Percentiles rank a stretch among this genome's conserved stretches.
phyloP scores from a whole-genome alignment of 306 rosid species.

The Sicyos baderoa region DNA sequence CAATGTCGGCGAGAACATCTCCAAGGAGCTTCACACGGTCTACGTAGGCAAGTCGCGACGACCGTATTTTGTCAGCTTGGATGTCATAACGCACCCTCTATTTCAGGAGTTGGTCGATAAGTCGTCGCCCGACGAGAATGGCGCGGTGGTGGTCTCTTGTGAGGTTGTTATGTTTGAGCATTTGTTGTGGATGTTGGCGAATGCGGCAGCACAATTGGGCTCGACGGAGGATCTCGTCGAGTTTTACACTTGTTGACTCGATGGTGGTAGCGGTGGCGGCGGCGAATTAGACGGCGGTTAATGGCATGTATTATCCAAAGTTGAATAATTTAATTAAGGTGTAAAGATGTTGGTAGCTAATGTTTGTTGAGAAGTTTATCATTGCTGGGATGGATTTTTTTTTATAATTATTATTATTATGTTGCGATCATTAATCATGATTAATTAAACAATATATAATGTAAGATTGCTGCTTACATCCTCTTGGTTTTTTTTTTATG shows the following conservation, averaged over 20 bases:
- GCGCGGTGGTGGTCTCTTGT: slow-evolving; percentile 44
- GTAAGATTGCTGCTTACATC: not conserved
- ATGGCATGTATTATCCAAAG: not conserved
- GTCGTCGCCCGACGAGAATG: slow-evolving; percentile 15
- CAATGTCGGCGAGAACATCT: not conserved
- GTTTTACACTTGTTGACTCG: slow-evolving; percentile 56
- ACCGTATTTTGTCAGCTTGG: slow-evolving; percentile 49
- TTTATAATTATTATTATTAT: not conserved
- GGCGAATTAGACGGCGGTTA: not conserved
- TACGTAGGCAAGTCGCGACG: slow-evolving; percentile 74
- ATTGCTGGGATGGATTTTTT: not conserved
- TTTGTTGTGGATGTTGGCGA: slow-evolving; percentile 82
- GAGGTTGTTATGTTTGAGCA: slow-evolving; percentile 96
- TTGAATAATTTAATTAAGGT: not conserved
- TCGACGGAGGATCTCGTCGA: slow-evolving; percentile 78
- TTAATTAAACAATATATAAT: slow-evolving; percentile 15
- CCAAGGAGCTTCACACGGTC: slow-evolving; percentile 39
- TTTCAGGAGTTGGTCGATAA: slow-evolving; percentile 70
- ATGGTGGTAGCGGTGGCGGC: not conserved
- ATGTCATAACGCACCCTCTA: slow-evolving; percentile 55
- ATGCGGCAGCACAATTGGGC: slow-evolving; percentile 51
- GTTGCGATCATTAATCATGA: not conserved
- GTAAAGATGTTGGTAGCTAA: slow-evolving; percentile 15
- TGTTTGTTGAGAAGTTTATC: slow-evolving; percentile 4
- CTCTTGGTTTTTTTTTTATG: too few species aligned